These are phyloP conservation scores for Canavalia gladiata DNA, from an alignment of 306 rosid species.

Conservation along the genomic window DNA sequence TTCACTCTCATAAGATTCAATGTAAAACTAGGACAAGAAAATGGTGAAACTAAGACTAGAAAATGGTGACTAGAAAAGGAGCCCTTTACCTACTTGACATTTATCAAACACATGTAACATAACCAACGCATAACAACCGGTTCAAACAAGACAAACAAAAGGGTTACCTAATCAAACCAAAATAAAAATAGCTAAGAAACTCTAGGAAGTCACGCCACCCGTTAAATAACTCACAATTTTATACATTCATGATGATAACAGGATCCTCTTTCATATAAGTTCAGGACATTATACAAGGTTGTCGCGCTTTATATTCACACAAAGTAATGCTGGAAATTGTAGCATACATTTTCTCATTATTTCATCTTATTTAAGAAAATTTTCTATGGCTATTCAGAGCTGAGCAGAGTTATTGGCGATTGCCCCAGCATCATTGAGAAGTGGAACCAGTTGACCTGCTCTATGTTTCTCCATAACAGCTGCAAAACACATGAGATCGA, in stretches of 20 bases:
- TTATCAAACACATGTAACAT: too few relatives aligned
- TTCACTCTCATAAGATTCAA: too few relatives aligned
- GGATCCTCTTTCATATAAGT: not conserved
- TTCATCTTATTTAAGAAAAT: slow-evolving; percentile 1
- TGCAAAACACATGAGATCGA: slow-evolving; percentile 48
- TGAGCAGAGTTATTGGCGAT: slow-evolving; percentile 60
- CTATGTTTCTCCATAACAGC: slow-evolving; percentile 70
- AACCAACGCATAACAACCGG: too few relatives aligned
- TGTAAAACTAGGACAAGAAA: too few relatives aligned
- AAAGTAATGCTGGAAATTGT: slow-evolving; percentile 15
- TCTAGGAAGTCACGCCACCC: not conserved
- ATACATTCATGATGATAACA: not conserved
- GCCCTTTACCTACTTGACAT: too few relatives aligned
- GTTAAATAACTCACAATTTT: not conserved
- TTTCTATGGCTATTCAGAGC: slow-evolving; percentile 41
- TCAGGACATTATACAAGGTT: not conserved
- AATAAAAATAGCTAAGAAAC: too few relatives aligned
- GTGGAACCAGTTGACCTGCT: slow-evolving; percentile 68
- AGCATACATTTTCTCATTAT: slow-evolving; percentile 3
- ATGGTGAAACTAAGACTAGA: too few relatives aligned
- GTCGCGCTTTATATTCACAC: not conserved
- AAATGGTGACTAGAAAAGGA: too few relatives aligned
- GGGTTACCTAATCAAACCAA: too few relatives aligned
- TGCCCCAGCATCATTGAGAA: slow-evolving; percentile 80
- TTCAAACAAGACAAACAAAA: too few relatives aligned